Conservation (phyloP, 2,329 filamentous ascomycete genomes). For the Ascosphaera apis region DNA sequence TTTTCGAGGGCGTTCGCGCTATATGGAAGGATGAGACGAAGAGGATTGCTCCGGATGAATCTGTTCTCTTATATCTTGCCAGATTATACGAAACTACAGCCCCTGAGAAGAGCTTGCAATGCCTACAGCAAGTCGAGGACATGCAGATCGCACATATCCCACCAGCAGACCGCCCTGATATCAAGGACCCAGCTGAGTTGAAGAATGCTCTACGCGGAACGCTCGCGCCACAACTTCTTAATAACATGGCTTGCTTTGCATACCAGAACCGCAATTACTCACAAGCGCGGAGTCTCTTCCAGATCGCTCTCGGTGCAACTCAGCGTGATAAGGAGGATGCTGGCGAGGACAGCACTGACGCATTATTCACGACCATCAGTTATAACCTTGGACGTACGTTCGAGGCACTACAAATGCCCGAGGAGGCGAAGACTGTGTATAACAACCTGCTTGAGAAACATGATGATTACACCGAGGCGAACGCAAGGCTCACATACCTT, state of each 20-base stretch:
- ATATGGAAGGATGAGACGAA: slow-evolving; percentile 90
- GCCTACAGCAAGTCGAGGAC: slow-evolving; percentile 76
- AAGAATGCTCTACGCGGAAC: slow-evolving; percentile 44
- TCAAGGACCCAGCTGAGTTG: slow-evolving; percentile 35
- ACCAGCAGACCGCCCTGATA: slow-evolving; percentile 40
- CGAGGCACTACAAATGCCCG: slow-evolving; percentile 56
- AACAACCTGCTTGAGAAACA: slow-evolving; percentile 68
- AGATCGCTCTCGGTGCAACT: slow-evolving; percentile 74
- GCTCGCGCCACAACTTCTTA: slow-evolving; percentile 72
- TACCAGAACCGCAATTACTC: slow-evolving; percentile 69
- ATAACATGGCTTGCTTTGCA: slow-evolving; percentile 94
- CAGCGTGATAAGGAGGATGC: slow-evolving; percentile 57
- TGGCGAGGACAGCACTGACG: slow-evolving; percentile 64
- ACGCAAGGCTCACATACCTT: slow-evolving; percentile 73
- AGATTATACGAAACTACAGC: slow-evolving; percentile 69
- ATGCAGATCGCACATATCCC: slow-evolving; percentile 63
- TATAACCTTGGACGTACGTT: slow-evolving; percentile 92
- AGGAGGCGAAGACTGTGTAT: slow-evolving; percentile 74
- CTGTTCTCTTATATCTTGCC: slow-evolving; percentile 76
- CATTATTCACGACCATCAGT: slow-evolving; percentile 82
- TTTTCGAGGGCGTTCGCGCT: slow-evolving; percentile 62
- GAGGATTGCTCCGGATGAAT: slow-evolving; percentile 55
- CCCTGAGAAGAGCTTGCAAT: slow-evolving; percentile 79
- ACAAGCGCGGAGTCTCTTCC: slow-evolving; percentile 65
- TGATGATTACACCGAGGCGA: slow-evolving; percentile 77